These are phyloP conservation scores for Phialophora tarda DNA, from an alignment of 2,329 filamentous ascomycete species.

Conservation along the genomic window DNA sequence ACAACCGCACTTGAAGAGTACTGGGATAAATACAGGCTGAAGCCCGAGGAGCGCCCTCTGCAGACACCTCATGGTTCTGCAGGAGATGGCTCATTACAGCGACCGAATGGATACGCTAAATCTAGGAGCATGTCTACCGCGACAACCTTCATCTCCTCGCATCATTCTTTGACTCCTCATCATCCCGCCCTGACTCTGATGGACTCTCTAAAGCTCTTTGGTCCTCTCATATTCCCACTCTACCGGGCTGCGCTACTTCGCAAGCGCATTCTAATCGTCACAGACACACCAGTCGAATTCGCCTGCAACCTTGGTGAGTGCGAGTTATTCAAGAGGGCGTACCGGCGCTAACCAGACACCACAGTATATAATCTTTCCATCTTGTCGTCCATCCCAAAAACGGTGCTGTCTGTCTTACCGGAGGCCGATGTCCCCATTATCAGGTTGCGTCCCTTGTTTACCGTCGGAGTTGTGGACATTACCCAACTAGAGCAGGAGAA, in stretches of 20 bases:
- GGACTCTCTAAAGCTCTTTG: slow-evolving; percentile 78
- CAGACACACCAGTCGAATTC: slow-evolving; percentile 81
- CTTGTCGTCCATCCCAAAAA: slow-evolving; percentile 82
- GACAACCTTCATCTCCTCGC: slow-evolving; percentile 48
- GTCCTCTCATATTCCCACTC: slow-evolving; percentile 88
- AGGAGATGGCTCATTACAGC: slow-evolving; percentile 24
- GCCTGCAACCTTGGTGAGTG: slow-evolving; percentile 83
- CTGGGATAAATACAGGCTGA: slow-evolving; percentile 69
- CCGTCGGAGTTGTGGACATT: slow-evolving; percentile 91
- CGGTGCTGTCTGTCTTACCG: slow-evolving; percentile 72
- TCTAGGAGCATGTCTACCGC: slow-evolving; percentile 51
- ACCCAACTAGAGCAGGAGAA: slow-evolving; percentile 63
- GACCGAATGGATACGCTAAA: slow-evolving; percentile 42
- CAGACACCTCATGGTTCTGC: slow-evolving; percentile 45
- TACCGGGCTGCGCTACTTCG: slow-evolving; percentile 84
- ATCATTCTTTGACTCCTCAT: slow-evolving; percentile 70
- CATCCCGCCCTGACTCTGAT: slow-evolving; percentile 88
- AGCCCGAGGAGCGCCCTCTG: slow-evolving; percentile 48
- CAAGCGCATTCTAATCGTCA: slow-evolving; percentile 85
- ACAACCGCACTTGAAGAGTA: slow-evolving; percentile 74
- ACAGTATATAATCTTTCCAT: slow-evolving; percentile 93
- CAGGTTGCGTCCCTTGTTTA: slow-evolving; percentile 82
- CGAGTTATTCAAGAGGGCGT: slow-evolving; percentile 33
- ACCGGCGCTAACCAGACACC: slow-evolving; percentile 9
- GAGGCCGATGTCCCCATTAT: slow-evolving; percentile 64